Evolutionary conservation across 805 yeast species (phyloP), one percentile per base, ranked within the genome.

Genomic region (Spencermartinsiella europaea): DNA sequence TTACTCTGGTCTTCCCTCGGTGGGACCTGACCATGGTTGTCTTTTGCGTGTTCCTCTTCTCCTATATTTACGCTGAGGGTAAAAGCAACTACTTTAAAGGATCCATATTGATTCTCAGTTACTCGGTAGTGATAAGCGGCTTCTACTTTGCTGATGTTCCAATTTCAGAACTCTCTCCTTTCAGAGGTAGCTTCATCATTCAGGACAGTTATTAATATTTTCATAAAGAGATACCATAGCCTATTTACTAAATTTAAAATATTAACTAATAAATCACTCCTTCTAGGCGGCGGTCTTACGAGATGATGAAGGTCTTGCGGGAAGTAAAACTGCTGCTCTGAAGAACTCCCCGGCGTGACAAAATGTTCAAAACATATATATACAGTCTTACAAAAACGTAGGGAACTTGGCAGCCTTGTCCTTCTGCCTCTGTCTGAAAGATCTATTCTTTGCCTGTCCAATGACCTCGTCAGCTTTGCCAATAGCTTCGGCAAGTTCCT

Each of bases 71-170:
- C 64, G 95, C 96, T 0, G 99, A 93, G 62, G 99, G 99, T 2
- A 89, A 90, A 61, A 84, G 95, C 25, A 93, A 93, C 63, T 93
- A 93, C 64, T 91, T 93, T 75, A 93, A 93, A 65, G 98, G 99
- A 1, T 82, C 90, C 14, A 87, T 93, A 54, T 69, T 91, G 61
- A 79, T 91, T 10, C 74, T 93, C 52, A 74, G 86, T 27, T 91
- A 91, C 61, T 59, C 80, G 33, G 87, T 86, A 28, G 80, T 86
- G 7, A 69, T 87, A 46, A 69, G 79, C 42, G 99, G 98, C 0
- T 90, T 91, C 65, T 89, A 79, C 71, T 80, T 84, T 55, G 78
- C 76, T 15, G 56, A 50, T 25, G 31, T 12, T 12, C n/a, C n/a
- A n/a, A n/a, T n/a, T n/a, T 7, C 31, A 25, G 31, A 25, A 12